Conservation (phyloP, 2,329 filamentous ascomycete genomes). For the Colletotrichum sp. region DNA sequence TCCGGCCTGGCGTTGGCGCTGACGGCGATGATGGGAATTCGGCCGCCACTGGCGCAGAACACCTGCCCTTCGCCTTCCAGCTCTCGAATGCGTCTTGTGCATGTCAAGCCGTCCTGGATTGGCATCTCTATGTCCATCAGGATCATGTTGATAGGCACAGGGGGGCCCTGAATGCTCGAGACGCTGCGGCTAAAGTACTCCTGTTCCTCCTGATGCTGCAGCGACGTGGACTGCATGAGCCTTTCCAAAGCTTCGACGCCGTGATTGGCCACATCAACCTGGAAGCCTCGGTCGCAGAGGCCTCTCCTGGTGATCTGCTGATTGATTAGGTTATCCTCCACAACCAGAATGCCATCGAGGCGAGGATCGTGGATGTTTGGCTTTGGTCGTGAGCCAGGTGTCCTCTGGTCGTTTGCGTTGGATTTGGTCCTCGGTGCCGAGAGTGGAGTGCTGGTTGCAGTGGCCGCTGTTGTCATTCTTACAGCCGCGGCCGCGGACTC, state of each 20-base stretch:
- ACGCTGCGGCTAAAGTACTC: background rate
- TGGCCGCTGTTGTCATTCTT: background rate
- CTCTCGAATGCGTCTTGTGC: conserved; percentile 67
- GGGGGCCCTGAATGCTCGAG: background rate
- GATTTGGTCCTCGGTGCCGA: background rate
- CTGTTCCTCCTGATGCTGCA: conserved; percentile 5
- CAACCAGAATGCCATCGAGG: conserved; percentile 53
- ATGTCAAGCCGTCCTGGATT: conserved; percentile 72
- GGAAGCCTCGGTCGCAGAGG: conserved; percentile 53
- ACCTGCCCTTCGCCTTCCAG: conserved; percentile 61
- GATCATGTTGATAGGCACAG: conserved; percentile 61
- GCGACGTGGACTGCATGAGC: conserved; percentile 36
- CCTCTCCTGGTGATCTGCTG: conserved; percentile 60
- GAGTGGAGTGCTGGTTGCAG: background rate
- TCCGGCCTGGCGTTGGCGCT: conserved; percentile 72
- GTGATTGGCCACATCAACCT: conserved; percentile 60
- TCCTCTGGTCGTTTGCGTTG: conserved; percentile 1
- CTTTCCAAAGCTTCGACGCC: conserved; percentile 60
- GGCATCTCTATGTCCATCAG: conserved; percentile 84
- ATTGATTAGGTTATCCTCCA: conserved; percentile 67
- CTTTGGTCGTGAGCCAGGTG: conserved; percentile 9
- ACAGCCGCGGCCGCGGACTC: conserved; percentile 37
- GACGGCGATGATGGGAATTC: conserved; percentile 68
- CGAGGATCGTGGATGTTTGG: conserved; percentile 22
- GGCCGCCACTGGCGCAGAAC: conserved; percentile 44